Evolutionary conservation across 768 basidiomycete genomes (phyloP), one percentile per base, ranked within the genome.

Genomic region (Trametes cinnabarina): DNA sequence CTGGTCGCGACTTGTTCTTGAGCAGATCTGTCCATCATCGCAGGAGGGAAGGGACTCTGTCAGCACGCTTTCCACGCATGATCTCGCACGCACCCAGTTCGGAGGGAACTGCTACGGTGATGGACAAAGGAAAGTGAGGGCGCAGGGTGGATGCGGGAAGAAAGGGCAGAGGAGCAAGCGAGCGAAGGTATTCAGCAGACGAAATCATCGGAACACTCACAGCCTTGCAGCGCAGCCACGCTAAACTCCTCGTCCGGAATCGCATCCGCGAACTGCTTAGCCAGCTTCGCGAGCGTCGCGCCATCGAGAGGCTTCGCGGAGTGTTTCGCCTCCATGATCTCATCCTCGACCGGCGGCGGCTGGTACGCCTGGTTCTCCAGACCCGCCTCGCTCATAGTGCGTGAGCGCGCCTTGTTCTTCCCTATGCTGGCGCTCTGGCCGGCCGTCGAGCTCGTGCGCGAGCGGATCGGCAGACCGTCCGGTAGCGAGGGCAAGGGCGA

Each of bases 181-280:
- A 52, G 55, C 14, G 17, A 11, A 40, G 41, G 58, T 55, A 66
- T 63, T 66, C 51, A 50, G 63, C 51, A 48, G 43, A 65, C 53
- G 57, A 44, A 47, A 51, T 53, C 44, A 53, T 35, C 25, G 42
- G 59, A 54, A 55, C 34, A 85, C 89, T 82, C 71, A 90, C 89
- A 94, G 71, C 92, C 93, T 74, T 95, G 93, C 52, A 97, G 76
- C 55, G 91, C 88, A 19, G 94, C 93, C 53, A 94, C 89, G 66
- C 89, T 90, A 68, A 94, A 92, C 74, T 90, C 88, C 39, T 88
- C 86, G 35, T 92, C 88, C 0, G 94, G 92, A 20, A 95, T 84
- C 22, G 83, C 76, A 61, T 90, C 88, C 4, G 91, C 90, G 66
- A 95, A 95, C 57, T 77, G 67, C 75, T 88, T 84, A 10, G 91